These are phyloP conservation scores for Metarhizium robertsii DNA, from an alignment of 2,329 filamentous ascomycete species.

Conservation along the genomic window DNA sequence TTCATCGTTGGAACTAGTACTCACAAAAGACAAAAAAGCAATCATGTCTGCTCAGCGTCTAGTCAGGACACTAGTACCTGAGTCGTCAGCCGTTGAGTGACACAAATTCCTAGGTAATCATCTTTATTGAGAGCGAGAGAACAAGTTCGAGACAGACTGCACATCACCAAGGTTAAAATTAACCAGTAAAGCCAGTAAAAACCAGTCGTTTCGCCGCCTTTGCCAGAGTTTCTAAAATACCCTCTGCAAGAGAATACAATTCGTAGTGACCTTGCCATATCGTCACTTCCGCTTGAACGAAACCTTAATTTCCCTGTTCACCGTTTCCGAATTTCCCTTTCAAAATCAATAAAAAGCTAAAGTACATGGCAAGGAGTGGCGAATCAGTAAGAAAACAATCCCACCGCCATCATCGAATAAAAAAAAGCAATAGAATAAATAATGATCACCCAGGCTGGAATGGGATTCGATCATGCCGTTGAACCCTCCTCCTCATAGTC, in stretches of 20 bases:
- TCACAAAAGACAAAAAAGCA: too few relatives aligned
- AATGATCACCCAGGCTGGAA: not conserved
- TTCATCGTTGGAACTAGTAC: too few relatives aligned
- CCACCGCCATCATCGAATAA: not conserved
- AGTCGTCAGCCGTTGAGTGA: constrained; percentile 5
- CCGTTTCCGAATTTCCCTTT: not conserved
- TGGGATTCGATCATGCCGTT: not conserved
- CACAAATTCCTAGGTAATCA: not conserved
- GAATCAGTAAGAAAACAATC: not conserved
- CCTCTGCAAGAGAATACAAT: constrained; percentile 14
- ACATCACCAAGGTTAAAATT: constrained; percentile 4
- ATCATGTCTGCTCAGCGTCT: not conserved
- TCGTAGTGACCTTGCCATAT: constrained; percentile 21
- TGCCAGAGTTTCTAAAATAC: constrained; percentile 2
- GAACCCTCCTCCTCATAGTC: not conserved
- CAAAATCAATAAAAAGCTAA: not conserved
- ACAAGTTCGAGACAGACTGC: not conserved
- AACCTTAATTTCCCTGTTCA: constrained; percentile 12
- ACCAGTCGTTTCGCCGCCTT: constrained; percentile 1
- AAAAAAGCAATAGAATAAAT: not conserved
- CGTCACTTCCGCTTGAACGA: constrained; percentile 19
- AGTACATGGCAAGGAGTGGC: constrained; percentile 6
- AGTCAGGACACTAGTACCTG: not conserved
- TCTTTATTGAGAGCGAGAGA: not conserved
- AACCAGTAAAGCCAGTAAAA: not conserved